Evolutionary conservation across 805 yeast genomes (phyloP).

Genomic region (Candida ortonii): DNA sequence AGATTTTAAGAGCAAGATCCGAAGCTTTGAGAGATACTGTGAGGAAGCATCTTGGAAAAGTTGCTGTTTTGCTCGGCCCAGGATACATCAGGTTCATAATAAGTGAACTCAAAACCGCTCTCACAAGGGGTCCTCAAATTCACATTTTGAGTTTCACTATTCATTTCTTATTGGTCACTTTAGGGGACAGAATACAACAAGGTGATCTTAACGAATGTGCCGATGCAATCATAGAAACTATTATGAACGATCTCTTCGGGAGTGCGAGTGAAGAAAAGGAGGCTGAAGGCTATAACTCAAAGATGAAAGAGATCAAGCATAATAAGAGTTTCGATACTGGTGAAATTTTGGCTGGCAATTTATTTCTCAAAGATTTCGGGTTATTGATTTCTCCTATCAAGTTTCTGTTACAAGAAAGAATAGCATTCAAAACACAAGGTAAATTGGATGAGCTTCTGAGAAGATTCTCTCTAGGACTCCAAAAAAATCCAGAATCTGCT

Average conservation of each 20-base stretch:
- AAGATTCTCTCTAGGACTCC: conserved; percentile 75
- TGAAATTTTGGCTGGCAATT: conserved; percentile 66
- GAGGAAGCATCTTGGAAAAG: conserved; percentile 67
- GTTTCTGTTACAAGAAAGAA: conserved; percentile 56
- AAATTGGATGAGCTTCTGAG: conserved; percentile 77
- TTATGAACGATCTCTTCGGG: conserved; percentile 94
- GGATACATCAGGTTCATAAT: conserved; percentile 70
- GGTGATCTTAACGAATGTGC: conserved; percentile 76
- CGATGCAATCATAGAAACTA: conserved; percentile 56
- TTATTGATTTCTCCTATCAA: conserved; percentile 67
- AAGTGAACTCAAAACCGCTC: conserved; percentile 72
- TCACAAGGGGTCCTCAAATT: conserved; percentile 86
- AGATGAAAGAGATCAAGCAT: conserved; percentile 86
- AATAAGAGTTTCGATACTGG: conserved; percentile 87
- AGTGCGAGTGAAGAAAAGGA: conserved; percentile 92
- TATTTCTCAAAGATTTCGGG: conserved; percentile 56
- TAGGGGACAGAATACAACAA: conserved; percentile 42
- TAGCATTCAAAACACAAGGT: conserved; percentile 64
- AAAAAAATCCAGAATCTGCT: conserved; percentile 60
- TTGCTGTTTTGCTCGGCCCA: conserved; percentile 67
- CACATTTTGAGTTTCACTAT: conserved; percentile 89
- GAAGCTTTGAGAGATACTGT: conserved; percentile 87
- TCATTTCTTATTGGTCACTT: conserved; percentile 63
- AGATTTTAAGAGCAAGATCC: conserved; percentile 76
- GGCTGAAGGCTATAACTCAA: conserved; percentile 82